Percentiles rank a stretch among this genome's conserved stretches.
Evolutionary conservation across 2,329 filamentous ascomycete genomes (phyloP).

Genomic region (Trichoderma citrinoviride): DNA sequence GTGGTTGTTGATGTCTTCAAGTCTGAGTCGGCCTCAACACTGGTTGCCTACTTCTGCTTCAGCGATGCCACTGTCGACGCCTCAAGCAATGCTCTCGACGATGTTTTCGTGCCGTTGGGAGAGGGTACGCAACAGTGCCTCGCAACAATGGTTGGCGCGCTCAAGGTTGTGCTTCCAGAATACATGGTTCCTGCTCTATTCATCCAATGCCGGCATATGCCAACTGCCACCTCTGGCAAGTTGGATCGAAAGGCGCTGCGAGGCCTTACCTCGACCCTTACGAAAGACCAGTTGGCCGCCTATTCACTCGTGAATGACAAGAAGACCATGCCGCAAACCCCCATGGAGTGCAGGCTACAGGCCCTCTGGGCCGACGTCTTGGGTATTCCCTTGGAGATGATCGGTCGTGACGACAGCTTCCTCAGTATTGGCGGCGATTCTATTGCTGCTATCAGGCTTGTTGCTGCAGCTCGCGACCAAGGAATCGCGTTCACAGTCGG

Average conservation of each 20-base stretch:
- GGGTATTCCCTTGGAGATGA: background rate
- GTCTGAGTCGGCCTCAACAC: background rate
- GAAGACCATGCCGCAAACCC: background rate
- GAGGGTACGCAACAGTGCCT: background rate
- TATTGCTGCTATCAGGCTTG: conserved; percentile 25
- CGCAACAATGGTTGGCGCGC: background rate
- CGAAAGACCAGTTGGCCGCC: background rate
- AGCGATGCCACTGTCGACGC: background rate
- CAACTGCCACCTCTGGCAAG: conserved; percentile 16
- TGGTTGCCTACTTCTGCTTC: background rate
- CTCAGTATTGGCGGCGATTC: conserved; percentile 45
- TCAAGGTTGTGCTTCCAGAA: background rate
- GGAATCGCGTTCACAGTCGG: background rate
- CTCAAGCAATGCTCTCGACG: background rate
- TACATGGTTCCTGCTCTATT: conserved; percentile 23
- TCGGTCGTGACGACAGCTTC: conserved; percentile 33
- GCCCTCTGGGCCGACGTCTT: conserved; percentile 5
- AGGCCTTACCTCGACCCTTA: background rate
- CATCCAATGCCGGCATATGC: conserved; percentile 4
- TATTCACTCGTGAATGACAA: background rate
- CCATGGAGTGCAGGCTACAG: background rate
- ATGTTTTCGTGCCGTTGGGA: background rate
- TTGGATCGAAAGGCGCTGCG: conserved; percentile 2
- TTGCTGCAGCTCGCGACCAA: conserved; percentile 1
- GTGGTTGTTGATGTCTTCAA: background rate